Evolutionary conservation across 192 early-diverging fungal species (phyloP).

Genomic region (Geranomyces variabilis): DNA sequence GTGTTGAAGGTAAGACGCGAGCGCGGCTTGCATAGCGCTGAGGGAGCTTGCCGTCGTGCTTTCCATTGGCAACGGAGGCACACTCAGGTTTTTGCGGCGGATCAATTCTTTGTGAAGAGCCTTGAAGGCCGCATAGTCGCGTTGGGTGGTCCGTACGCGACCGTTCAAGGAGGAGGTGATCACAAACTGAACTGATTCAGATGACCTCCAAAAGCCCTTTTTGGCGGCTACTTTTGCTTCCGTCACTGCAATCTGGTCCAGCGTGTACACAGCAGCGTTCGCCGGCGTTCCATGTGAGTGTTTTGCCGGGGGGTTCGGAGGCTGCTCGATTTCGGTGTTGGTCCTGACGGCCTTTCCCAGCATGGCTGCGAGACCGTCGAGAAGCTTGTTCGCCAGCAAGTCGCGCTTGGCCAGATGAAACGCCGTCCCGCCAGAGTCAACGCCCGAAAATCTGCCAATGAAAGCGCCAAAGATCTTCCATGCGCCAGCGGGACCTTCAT

Average conservation of each 20-base stretch:
- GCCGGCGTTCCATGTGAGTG: too few relatives aligned
- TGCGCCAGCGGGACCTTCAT: conserved; percentile 5
- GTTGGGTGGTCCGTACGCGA: conserved; percentile 1
- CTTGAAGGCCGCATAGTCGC: conserved; percentile 32
- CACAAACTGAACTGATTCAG: conserved; percentile 20
- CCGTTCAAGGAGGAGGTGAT: conserved; percentile 25
- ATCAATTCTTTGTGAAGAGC: conserved; percentile 32
- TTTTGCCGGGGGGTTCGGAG: too few relatives aligned
- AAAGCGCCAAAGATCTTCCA: conserved; percentile 25
- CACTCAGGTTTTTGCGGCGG: conserved; percentile 21
- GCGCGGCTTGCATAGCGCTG: neutral
- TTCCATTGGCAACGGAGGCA: conserved; percentile 26
- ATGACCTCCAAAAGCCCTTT: conserved; percentile 8
- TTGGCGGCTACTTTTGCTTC: conserved; percentile 16
- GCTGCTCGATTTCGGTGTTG: neutral
- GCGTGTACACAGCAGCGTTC: neutral
- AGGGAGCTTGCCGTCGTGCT: neutral
- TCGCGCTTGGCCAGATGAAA: conserved; percentile 28
- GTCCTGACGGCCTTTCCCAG: conserved; percentile 32
- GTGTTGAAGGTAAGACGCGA: conserved; percentile 10
- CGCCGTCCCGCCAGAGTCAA: conserved; percentile 35
- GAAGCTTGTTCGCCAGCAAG: conserved; percentile 24
- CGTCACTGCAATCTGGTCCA: conserved; percentile 4
- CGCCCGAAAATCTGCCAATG: conserved; percentile 10
- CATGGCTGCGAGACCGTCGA: conserved; percentile 31